Evolutionary conservation across 768 basidiomycete genomes (phyloP).

Genomic region (Auricularia sp.): DNA sequence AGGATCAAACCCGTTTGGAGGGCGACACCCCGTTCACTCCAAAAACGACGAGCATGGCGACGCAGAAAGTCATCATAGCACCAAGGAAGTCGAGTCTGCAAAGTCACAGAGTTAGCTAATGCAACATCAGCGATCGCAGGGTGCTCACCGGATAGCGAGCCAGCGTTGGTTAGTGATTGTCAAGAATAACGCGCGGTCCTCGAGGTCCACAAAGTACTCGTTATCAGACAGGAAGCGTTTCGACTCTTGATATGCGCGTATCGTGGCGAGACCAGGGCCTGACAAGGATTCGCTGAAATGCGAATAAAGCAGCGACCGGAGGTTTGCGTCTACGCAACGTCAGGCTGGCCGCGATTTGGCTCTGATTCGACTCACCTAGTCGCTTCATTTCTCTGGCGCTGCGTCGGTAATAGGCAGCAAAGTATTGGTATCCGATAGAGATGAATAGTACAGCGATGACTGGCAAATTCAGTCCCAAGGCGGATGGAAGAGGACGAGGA

Average conservation of each 20-base stretch:
- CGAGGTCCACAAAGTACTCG: conserved; percentile 62
- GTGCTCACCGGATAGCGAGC: conserved; percentile 28
- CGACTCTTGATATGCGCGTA: conserved; percentile 77
- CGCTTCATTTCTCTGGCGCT: conserved; percentile 67
- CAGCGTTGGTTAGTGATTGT: conserved; percentile 67
- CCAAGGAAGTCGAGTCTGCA: conserved; percentile 75
- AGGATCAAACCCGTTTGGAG: conserved; percentile 36
- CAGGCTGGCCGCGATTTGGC: background rate
- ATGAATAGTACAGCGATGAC: conserved; percentile 48
- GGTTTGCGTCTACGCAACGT: conserved; percentile 51
- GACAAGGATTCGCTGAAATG: conserved; percentile 89
- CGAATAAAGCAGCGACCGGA: conserved; percentile 79
- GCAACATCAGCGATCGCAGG: background rate
- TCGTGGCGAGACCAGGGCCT: conserved; percentile 59
- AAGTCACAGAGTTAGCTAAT: too few species aligned
- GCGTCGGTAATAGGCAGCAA: conserved; percentile 58
- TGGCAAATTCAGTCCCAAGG: conserved; percentile 12
- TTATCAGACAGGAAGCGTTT: conserved; percentile 72
- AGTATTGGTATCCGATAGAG: conserved; percentile 51
- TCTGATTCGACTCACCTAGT: conserved; percentile 21
- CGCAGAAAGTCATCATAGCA: conserved; percentile 19
- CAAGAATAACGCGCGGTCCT: conserved; percentile 60
- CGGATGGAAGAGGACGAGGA: background rate
- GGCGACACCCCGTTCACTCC: conserved; percentile 65
- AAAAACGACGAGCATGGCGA: conserved; percentile 45